Conservation (phyloP, 768 basidiomycete species). For the Cantharellus cinnabarinus region DNA sequence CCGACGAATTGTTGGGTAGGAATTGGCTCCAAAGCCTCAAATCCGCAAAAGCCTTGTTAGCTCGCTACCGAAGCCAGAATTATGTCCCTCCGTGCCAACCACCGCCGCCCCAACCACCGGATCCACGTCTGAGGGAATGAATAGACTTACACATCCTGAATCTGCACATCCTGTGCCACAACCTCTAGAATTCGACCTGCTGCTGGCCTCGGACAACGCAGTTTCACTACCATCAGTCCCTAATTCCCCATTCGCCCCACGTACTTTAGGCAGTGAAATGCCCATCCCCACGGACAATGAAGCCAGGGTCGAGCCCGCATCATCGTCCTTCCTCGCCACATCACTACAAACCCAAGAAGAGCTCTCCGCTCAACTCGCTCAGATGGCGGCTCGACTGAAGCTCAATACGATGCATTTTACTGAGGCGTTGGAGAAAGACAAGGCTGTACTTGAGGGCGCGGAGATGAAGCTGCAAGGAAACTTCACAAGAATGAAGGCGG, state of each 20-base stretch:
- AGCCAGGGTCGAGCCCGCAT: conserved; percentile 7
- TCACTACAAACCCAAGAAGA: conserved; percentile 39
- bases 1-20: neutral
- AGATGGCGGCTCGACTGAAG: conserved; percentile 79
- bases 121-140: too few relatives aligned
- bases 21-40: neutral
- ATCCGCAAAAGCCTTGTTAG: neutral
- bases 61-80: neutral
- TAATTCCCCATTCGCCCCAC: neutral
- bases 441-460: conserved; percentile 42
- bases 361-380: conserved; percentile 48
- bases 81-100: neutral
- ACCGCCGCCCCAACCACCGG: too few relatives aligned
- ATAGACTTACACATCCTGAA: too few relatives aligned
- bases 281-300: neutral
- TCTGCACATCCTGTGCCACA: neutral
- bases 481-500: conserved; percentile 43
- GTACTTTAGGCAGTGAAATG: neutral
- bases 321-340: conserved; percentile 29
- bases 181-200: neutral
- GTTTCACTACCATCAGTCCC: neutral
- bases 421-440: conserved; percentile 50
- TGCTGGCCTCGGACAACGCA: neutral
- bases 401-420: conserved; percentile 67
- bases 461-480: conserved; percentile 58